Percentiles rank a stretch among this genome's conserved stretches.
phyloP scores from a whole-genome alignment of 139 green algal species.

The Closterium sp. region DNA sequence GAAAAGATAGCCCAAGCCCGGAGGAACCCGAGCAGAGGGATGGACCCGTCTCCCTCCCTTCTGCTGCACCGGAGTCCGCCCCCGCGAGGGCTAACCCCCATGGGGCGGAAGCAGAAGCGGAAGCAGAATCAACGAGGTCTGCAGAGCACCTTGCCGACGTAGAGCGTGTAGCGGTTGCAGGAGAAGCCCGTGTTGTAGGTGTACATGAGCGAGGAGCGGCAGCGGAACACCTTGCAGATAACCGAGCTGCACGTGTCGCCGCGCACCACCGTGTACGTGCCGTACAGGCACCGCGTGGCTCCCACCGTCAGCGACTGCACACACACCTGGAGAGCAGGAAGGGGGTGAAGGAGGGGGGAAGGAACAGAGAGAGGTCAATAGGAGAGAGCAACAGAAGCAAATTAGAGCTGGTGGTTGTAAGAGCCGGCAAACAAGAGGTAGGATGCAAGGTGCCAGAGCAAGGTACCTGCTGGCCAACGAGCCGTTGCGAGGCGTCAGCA shows the following conservation, averaged over 20 bases:
- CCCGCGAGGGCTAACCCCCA: no score
- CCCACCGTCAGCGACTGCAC: neutral
- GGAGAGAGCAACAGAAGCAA: no score
- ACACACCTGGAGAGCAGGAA: neutral
- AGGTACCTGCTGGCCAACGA: no score
- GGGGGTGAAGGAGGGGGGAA: neutral
- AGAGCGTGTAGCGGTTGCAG: slow-evolving; percentile 3
- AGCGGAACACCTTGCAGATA: neutral
- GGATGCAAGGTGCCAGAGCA: no score
- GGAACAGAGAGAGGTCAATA: no score
- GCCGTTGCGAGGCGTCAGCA: neutral
- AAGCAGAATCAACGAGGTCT: neutral
- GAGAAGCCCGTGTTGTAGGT: neutral
- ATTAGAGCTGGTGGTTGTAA: no score
- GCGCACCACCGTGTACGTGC: neutral
- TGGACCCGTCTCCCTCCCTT: no score
- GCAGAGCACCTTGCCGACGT: neutral
- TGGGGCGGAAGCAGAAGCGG: no score
- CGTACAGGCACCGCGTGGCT: neutral
- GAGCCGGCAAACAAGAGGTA: no score
- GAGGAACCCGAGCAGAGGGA: no score
- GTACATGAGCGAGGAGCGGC: neutral
- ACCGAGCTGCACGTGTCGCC: neutral
- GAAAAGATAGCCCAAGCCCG: no score
- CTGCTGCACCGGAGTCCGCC: no score